Conservation (phyloP, 495 filamentous ascomycete genomes). For the Acidomyces sp. region DNA sequence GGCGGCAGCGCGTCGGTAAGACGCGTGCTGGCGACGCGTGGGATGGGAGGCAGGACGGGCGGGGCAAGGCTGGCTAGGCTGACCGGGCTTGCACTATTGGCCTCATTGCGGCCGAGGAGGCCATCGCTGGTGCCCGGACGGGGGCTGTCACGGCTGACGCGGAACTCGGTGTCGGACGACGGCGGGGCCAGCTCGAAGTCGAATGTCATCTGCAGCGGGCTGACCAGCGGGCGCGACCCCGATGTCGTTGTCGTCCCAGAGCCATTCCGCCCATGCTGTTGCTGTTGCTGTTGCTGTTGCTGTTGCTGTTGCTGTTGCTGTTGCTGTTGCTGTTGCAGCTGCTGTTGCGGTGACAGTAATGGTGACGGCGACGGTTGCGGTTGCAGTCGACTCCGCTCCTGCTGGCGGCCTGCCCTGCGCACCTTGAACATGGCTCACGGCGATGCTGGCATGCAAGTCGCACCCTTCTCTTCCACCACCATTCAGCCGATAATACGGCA, state of each 20-base stretch:
- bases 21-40: constrained; percentile 13
- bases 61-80: constrained; percentile 5
- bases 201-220: constrained; percentile 18
- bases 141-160: constrained; percentile 3
- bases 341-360: no score
- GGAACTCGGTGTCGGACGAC: not conserved
- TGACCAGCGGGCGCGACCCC: constrained; percentile 4
- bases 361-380: no score
- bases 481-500: no score
- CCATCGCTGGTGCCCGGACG: constrained; percentile 16
- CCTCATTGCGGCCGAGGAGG: no score
- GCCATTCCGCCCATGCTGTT: constrained; percentile 1
- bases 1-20: not conserved
- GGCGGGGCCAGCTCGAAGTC: constrained; percentile 14
- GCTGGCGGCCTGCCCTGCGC: no score
- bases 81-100: not conserved
- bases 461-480: no score
- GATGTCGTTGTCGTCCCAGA: not conserved
- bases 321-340: no score
- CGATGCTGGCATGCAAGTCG: no score
- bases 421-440: no score
- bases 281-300: no score
- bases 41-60: constrained; percentile 15
- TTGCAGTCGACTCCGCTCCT: no score
- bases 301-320: no score